Evolutionary conservation across 192 early-diverging fungal species (phyloP).

Genomic region (Phlyctochytrium bullatum): DNA sequence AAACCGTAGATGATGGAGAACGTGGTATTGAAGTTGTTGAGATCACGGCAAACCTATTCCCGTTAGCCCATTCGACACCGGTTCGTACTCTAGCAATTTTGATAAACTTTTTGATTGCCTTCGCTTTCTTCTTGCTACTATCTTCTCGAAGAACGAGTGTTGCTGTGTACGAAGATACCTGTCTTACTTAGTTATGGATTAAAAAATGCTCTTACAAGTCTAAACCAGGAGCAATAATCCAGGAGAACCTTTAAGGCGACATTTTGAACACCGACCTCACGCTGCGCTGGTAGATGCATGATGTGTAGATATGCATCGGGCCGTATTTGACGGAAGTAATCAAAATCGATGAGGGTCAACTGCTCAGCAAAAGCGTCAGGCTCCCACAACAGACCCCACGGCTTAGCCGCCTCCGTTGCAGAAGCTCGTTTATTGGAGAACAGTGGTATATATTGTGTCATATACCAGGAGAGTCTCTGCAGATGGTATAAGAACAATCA

Average conservation of each 20-base stretch:
- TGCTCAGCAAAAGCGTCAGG: constrained; percentile 48
- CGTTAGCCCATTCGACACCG: too few species aligned
- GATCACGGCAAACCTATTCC: constrained; percentile 35
- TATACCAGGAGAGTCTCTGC: constrained; percentile 55
- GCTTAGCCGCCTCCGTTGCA: constrained; percentile 27
- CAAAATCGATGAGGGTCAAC: constrained; percentile 48
- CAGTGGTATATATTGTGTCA: constrained; percentile 48
- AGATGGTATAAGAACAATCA: background rate
- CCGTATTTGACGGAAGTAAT: constrained; percentile 49
- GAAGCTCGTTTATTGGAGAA: constrained; percentile 35
- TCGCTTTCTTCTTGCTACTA: constrained; percentile 35
- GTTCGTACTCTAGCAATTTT: constrained; percentile 42
- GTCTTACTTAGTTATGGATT: background rate
- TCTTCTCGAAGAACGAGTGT: constrained; percentile 46
- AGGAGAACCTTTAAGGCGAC: constrained; percentile 41
- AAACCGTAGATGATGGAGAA: constrained; percentile 46
- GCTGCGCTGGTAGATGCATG: constrained; percentile 26
- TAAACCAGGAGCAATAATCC: constrained; percentile 48
- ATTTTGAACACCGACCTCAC: constrained; percentile 31
- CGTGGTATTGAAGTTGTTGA: constrained; percentile 45
- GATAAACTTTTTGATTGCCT: constrained; percentile 47
- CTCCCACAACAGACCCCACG: constrained; percentile 46
- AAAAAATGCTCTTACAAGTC: constrained; percentile 27
- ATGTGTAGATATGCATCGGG: constrained; percentile 51
- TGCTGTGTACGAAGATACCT: constrained; percentile 45